Conservation (phyloP, 805 yeast species). For the Debaryomyces hansenii region DNA sequence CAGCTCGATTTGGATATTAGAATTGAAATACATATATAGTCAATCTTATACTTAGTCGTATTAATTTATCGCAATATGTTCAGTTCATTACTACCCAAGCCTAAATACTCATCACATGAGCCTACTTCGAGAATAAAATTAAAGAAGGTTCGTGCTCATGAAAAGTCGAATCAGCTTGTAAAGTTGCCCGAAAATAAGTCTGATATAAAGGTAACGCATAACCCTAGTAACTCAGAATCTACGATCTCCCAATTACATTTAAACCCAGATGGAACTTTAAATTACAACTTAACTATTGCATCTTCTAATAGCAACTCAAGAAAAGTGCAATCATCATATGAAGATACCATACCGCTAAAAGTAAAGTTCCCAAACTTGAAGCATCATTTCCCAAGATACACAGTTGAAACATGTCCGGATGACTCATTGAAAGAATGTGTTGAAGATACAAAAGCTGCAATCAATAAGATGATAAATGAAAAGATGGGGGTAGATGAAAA, state of each 20-base stretch:
- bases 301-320: constrained; percentile 12
- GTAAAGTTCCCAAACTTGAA: constrained; percentile 34
- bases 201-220: constrained; percentile 2
- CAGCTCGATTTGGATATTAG: too few relatives aligned
- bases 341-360: constrained; percentile 63
- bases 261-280: constrained; percentile 26
- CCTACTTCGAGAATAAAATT: background rate
- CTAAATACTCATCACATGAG: constrained; percentile 1
- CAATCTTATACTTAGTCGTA: too few relatives aligned
- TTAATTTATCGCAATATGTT: background rate
- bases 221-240: constrained; percentile 1
- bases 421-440: constrained; percentile 49
- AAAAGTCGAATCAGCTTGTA: constrained; percentile 2
- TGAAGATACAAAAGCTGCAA: constrained; percentile 54
- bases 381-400: constrained; percentile 38
- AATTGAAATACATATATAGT: too few relatives aligned
- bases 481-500: constrained; percentile 29
- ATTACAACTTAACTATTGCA: constrained; percentile 27
- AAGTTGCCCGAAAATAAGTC: constrained; percentile 1
- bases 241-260: constrained; percentile 21
- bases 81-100: constrained; percentile 6
- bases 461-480: constrained; percentile 50
- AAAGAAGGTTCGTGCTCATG: background rate
- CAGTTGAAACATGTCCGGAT: constrained; percentile 41
- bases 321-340: constrained; percentile 46